Percentiles rank a stretch among this genome's conserved stretches.
phyloP scores from a whole-genome alignment of 805 yeast genomes.

The Ogataea populi-albae region DNA sequence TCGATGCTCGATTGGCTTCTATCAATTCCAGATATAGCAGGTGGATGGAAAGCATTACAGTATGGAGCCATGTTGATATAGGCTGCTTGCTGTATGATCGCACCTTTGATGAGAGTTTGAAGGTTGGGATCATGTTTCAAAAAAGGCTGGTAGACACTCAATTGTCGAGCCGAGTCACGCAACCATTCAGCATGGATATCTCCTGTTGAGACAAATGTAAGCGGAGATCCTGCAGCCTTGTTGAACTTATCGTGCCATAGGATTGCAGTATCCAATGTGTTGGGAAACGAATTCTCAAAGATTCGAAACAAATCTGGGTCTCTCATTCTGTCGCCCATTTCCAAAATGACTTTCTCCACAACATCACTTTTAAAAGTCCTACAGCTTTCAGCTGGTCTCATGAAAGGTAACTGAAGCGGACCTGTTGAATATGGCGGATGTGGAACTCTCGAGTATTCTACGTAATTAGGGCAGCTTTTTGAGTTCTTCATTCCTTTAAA shows the following conservation, averaged over 20 bases:
- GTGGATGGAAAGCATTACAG: constrained; percentile 93
- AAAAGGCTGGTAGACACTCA: constrained; percentile 69
- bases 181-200: constrained; percentile 95
- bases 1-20: constrained; percentile 57
- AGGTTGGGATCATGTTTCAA: constrained; percentile 49
- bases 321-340: constrained; percentile 45
- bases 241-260: constrained; percentile 54
- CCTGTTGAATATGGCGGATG: constrained; percentile 65
- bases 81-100: constrained; percentile 74
- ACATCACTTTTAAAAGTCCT: constrained; percentile 65
- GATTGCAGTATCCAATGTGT: constrained; percentile 84
- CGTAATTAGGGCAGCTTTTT: constrained; percentile 56
- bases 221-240: constrained; percentile 35
- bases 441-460: constrained; percentile 49
- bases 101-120: constrained; percentile 61
- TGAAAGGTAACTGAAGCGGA: constrained; percentile 55
- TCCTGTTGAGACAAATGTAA: constrained; percentile 83
- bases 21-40: constrained; percentile 47
- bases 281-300: constrained; percentile 81
- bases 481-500: constrained; percentile 20
- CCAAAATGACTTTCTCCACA: constrained; percentile 58
- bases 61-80: constrained; percentile 66
- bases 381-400: constrained; percentile 71
- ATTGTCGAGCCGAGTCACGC: constrained; percentile 81
- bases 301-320: constrained; percentile 70